Evolutionary conservation across 768 basidiomycete species (phyloP), one percentile per base, ranked within the genome.

Genomic region (Boletus subparvulus): DNA sequence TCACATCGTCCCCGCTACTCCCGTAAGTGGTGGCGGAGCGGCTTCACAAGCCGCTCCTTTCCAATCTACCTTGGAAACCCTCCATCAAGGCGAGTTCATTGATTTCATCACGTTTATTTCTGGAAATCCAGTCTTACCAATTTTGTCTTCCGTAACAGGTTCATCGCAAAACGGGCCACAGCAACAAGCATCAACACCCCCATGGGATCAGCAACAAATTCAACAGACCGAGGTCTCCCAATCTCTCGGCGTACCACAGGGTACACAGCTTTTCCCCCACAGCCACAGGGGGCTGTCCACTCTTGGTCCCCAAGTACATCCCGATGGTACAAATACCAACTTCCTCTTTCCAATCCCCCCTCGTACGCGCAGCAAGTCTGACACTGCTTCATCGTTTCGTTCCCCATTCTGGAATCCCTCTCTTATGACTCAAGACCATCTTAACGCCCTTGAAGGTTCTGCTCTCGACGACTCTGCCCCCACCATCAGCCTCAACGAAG

Each of bases 1-100:
- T 58, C 83, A 90, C 65, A 86, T 93, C 59, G 89, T 92, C 8
- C 91, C 91, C 41, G 88, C 90, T 21, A 93, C 91, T 4, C 91
- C 91, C 9, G 78, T 93, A 53, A 82, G 81, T 57, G 86, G 84
- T 43, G 85, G 83, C 21, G 84, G 75, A 36, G 78, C 74, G 28
- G 74, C 74, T 37, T 72, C 74, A 11, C 77, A 79, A 56, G 68
- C 75, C 39, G 78, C 74, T 37, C 78, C 81, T 40, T 87, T 85
- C 76, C 80, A 81, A 61, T 73, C 76, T 36, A 75, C 77, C 47
- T 69, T 81, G 61, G 69, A 78, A 58, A 77, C 78, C 17, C 74
- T 86, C 48, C 75, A 78, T 61, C 81, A 82, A 74, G 80, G 83
- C 83, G 58, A 69, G 81, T 79, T 55, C 44, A 51, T 62, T 73